These are phyloP conservation scores for Capsella bursapastoris DNA, from an alignment of 345 rosid genomes.

Conservation along the genomic window DNA sequence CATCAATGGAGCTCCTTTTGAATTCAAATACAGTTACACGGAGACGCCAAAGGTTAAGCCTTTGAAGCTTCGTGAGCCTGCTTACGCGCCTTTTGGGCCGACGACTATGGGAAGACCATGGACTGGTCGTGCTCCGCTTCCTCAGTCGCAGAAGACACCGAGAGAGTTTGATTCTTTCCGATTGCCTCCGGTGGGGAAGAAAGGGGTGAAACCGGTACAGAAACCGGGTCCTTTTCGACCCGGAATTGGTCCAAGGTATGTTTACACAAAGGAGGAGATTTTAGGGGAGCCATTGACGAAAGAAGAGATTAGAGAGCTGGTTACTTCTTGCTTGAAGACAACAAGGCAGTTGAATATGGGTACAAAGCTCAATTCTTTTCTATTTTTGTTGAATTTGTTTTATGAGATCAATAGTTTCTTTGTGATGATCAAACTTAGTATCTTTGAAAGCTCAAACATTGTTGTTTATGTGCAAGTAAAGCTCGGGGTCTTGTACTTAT, in stretches of 20 bases:
- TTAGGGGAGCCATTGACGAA: conserved; percentile 81
- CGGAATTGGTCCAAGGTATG: conserved; percentile 81
- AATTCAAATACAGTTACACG: conserved; percentile 94
- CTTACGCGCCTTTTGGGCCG: conserved; percentile 88
- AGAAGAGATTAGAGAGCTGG: conserved; percentile 71
- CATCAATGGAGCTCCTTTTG: conserved; percentile 87
- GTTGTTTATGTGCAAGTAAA: conserved; percentile 7
- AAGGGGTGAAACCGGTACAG: conserved; percentile 92
- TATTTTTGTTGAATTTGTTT: conserved; percentile 10
- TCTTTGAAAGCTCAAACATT: not conserved
- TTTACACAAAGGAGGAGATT: conserved; percentile 73
- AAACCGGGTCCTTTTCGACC: conserved; percentile 81
- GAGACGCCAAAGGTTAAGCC: conserved; percentile 90
- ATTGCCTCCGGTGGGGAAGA: conserved; percentile 78
- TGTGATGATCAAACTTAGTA: not conserved
- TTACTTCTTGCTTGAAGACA: conserved; percentile 59
- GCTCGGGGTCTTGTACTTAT: not conserved
- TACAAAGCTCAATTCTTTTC: conserved; percentile 41
- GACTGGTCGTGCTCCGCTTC: conserved; percentile 89
- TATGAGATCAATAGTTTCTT: not conserved
- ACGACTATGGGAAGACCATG: conserved; percentile 86
- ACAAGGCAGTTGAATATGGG: conserved; percentile 88
- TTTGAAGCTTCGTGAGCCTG: conserved; percentile 71
- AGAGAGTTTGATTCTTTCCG: conserved; percentile 84
- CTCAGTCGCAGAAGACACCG: conserved; percentile 74